A percentile compares a stretch with the other conserved stretches of the same genome.
Evolutionary conservation across 768 basidiomycete genomes (phyloP).

Genomic region (Mycena leptocephala): DNA sequence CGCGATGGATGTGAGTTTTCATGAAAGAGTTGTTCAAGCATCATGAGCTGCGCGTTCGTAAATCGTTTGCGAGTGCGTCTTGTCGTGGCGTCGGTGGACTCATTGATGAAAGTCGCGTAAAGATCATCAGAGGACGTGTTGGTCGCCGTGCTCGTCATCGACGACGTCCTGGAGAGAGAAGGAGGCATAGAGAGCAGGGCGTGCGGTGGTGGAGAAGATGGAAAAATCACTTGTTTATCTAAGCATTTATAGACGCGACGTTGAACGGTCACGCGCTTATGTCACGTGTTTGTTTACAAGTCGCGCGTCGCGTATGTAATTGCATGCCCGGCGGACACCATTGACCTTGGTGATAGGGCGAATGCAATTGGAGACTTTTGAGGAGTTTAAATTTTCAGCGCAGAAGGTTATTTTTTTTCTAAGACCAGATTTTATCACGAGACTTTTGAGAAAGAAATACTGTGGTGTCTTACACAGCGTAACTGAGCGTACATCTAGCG

Average conservation of each 20-base stretch:
- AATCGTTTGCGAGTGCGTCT: constrained; percentile 83
- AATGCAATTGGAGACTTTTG: no score
- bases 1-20: constrained; percentile 83
- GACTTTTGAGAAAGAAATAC: no score
- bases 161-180: constrained; percentile 69
- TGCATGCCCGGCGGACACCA: no score
- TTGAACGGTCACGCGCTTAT: no score
- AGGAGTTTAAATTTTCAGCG: no score
- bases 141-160: constrained; percentile 63
- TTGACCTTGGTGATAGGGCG: no score
- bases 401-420: no score
- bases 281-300: no score
- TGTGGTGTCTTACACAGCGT: no score
- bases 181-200: background rate
- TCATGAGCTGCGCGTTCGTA: constrained; percentile 75
- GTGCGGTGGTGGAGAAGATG: background rate
- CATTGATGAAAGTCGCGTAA: constrained; percentile 51
- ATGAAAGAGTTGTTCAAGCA: constrained; percentile 84
- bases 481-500: no score
- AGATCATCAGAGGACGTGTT: constrained; percentile 63
- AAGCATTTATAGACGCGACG: constrained; percentile 5
- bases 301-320: no score
- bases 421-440: no score
- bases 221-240: background rate
- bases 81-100: constrained; percentile 51